Evolutionary conservation across 2,329 filamentous ascomycete genomes (phyloP).

Genomic region (Neofusicoccum parvum): DNA sequence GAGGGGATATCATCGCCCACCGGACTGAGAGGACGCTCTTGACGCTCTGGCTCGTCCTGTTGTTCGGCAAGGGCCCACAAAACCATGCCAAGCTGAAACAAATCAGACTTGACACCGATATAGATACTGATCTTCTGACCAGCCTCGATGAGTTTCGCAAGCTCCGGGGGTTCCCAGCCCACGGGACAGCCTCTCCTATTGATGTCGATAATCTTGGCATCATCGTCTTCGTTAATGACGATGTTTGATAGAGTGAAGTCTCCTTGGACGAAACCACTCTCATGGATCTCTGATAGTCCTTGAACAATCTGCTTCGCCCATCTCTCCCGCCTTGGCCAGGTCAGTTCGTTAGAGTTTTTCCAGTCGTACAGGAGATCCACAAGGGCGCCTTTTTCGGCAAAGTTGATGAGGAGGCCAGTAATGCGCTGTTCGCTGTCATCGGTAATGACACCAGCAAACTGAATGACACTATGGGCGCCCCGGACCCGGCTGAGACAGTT

Average conservation of each 20-base stretch:
- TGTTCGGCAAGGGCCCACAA: conserved; percentile 88
- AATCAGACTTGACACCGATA: conserved; percentile 95
- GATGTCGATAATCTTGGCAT: conserved; percentile 98
- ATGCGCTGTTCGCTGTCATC: conserved; percentile 73
- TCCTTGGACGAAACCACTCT: conserved; percentile 93
- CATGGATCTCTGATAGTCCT: conserved; percentile 89
- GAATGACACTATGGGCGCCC: conserved; percentile 75
- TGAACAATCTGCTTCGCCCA: conserved; percentile 93
- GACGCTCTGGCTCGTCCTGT: conserved; percentile 85
- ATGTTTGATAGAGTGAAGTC: conserved; percentile 98
- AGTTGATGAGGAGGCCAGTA: conserved; percentile 87
- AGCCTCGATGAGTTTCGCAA: conserved; percentile 79
- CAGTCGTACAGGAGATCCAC: conserved; percentile 89
- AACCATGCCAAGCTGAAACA: conserved; percentile 96
- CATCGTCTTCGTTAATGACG: conserved; percentile 79
- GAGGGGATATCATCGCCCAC: conserved; percentile 63
- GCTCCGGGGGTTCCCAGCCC: conserved; percentile 95
- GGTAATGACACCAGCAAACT: conserved; percentile 84
- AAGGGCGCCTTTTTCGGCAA: conserved; percentile 81
- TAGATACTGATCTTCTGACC: conserved; percentile 94
- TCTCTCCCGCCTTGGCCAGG: conserved; percentile 74
- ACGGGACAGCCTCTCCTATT: conserved; percentile 96
- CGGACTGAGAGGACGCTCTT: conserved; percentile 66
- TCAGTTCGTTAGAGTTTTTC: conserved; percentile 54
- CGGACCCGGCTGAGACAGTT: conserved; percentile 84